phyloP scores from a whole-genome alignment of 2,329 filamentous ascomycete species.

The Colletotrichum euphorbiae region DNA sequence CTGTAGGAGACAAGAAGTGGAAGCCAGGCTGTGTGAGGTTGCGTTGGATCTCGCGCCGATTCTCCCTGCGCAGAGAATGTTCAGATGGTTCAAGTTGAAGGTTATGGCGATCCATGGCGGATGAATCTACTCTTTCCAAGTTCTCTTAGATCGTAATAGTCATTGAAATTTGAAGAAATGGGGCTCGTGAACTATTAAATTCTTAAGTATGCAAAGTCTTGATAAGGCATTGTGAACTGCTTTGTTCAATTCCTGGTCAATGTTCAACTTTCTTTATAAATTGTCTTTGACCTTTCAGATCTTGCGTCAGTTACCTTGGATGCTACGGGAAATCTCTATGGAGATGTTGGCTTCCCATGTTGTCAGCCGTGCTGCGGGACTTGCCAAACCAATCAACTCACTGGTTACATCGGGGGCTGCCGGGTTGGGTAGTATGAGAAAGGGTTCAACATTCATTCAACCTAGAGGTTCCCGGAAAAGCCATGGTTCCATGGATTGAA shows the following conservation, averaged over 20 bases:
- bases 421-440: too few relatives aligned
- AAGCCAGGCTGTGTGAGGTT: neutral
- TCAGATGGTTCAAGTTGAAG: neutral
- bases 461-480: too few relatives aligned
- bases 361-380: neutral
- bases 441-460: too few relatives aligned
- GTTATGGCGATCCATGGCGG: neutral
- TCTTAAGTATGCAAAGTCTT: too few relatives aligned
- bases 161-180: neutral
- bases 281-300: neutral
- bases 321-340: neutral
- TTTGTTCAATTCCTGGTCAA: too few relatives aligned
- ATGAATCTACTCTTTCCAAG: neutral
- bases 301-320: neutral
- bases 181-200: too few relatives aligned
- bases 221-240: too few relatives aligned
- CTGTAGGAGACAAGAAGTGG: neutral
- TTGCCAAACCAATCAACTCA: neutral
- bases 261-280: neutral
- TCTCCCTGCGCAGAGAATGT: neutral
- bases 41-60: neutral
- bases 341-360: neutral
- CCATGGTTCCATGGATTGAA: too few relatives aligned
- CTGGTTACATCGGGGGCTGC: neutral
- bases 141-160: neutral